These are phyloP conservation scores for Trichoderma atrobrunneum DNA, from an alignment of 2,329 filamentous ascomycete species.

Conservation along the genomic window DNA sequence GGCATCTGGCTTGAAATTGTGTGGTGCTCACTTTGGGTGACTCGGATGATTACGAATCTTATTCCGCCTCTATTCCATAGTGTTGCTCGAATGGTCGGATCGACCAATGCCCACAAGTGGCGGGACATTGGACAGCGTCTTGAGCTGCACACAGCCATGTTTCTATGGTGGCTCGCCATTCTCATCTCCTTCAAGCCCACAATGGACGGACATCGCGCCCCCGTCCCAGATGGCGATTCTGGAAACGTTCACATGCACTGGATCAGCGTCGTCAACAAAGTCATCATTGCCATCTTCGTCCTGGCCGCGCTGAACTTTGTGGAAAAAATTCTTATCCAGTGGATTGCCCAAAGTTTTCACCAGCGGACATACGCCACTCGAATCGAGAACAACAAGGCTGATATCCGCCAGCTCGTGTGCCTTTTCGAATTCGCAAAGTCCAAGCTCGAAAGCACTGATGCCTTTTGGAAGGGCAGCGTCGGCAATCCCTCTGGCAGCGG, in stretches of 20 bases:
- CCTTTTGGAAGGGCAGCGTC: conserved; percentile 44
- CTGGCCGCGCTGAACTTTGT: conserved; percentile 75
- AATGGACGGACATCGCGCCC: conserved; percentile 58
- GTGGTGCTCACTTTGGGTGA: conserved; percentile 88
- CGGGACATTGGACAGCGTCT: conserved; percentile 81
- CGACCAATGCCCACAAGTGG: conserved; percentile 91
- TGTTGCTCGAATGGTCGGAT: conserved; percentile 69
- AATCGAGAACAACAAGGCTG: conserved; percentile 89
- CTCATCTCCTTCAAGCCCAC: conserved; percentile 84
- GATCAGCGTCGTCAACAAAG: conserved; percentile 78
- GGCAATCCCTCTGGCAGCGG: conserved; percentile 51
- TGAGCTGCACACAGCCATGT: conserved; percentile 80
- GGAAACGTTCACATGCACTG: conserved; percentile 58
- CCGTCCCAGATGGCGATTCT: conserved; percentile 29
- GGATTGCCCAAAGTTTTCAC: conserved; percentile 93
- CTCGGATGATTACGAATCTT: conserved; percentile 51
- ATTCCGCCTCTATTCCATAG: conserved; percentile 47
- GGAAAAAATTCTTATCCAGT: conserved; percentile 91
- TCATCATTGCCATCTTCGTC: conserved; percentile 83
- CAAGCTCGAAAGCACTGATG: conserved; percentile 56
- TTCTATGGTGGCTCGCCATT: conserved; percentile 88
- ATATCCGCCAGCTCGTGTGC: conserved; percentile 61
- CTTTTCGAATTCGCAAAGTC: conserved; percentile 73
- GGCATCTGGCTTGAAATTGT: conserved; percentile 92
- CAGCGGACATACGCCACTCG: conserved; percentile 84